Conservation (phyloP, 768 basidiomycete genomes). For the Suillus alpinus region DNA sequence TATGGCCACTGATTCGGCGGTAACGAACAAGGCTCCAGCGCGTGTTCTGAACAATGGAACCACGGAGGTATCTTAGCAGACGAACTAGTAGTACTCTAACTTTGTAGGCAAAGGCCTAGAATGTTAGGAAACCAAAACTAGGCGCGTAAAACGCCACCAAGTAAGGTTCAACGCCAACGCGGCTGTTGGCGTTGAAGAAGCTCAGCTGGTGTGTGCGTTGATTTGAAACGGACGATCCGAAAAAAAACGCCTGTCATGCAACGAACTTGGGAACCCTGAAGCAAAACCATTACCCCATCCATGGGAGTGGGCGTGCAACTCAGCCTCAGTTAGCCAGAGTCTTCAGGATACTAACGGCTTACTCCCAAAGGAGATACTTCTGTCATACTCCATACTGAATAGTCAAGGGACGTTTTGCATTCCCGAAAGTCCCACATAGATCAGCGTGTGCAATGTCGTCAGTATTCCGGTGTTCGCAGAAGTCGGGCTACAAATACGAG, state of each 20-base stretch:
- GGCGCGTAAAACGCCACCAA: neutral
- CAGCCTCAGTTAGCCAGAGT: neutral
- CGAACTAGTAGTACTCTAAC: neutral
- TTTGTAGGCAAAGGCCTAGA: neutral
- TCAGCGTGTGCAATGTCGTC: neutral
- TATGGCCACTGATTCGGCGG: conserved; percentile 1
- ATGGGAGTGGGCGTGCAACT: neutral
- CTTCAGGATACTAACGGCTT: neutral
- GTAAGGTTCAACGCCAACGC: neutral
- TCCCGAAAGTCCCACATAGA: conserved; percentile 1
- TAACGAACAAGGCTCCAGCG: neutral
- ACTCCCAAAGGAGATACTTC: conserved; percentile 3
- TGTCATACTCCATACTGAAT: conserved; percentile 1
- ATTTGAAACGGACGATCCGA: neutral
- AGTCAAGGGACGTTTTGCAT: conserved; percentile 1
- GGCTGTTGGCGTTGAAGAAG: neutral
- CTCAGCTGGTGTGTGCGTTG: neutral
- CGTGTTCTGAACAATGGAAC: neutral
- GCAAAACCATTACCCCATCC: conserved; percentile 2
- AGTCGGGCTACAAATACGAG: neutral
- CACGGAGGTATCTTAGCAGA: neutral
- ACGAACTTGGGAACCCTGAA: neutral
- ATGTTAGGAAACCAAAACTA: neutral
- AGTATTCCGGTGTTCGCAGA: neutral
- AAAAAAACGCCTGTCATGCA: neutral